Base-by-base conservation (phyloP, 176 grass and related monocot genomes). In the Rhynchospora breviuscula region DNA sequence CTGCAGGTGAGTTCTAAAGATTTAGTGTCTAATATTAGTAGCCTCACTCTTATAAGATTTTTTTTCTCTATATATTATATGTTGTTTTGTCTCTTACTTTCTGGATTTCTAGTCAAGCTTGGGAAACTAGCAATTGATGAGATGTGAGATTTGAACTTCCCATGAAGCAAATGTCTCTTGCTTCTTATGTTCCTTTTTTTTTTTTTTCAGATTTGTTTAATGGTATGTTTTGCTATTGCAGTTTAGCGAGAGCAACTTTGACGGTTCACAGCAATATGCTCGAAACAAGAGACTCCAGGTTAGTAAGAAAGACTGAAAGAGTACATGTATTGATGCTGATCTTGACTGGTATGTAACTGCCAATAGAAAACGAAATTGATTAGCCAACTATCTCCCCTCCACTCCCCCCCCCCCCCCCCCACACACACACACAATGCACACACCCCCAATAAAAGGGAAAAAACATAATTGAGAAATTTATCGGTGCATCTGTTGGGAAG, bases 241-340 rank as follows among this genome's bases (percentile, higher is more conserved):
- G 92, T 98, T 91, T 84, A 91, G 79, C 8, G 86, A 91, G 82
- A 79, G 44, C 54, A 87, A 91, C 45, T 98, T 94, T 21, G 89
- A 94, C 12, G 95, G 95, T 47, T 83, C 89, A 64, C 59, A 48
- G 48, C 92, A 98, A 14, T 98, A 98, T 87, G 78, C 90, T 88
- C 87, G 95, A 79, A 98, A 98, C 82, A 98, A 98, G 87, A 94
- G 92, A 86, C 83, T 98, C 66, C 92, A 98, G 95, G 92, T 98
- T 19, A 75, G 86, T 90, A 31, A 54, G 22, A 46, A 77, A 21
- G 33, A 79, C 49, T 33, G 22, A 46, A 77, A 21, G 33, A 79
- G 49, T 33, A 76, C 65, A n/a, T 61, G 35, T 71, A 56, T 56
- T 26, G 12, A 54, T 52, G 2, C 26, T 68, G 15, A 67, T 67